Evolutionary conservation across 345 rosid genomes (phyloP).

Genomic region (Clarkia xantiana): DNA sequence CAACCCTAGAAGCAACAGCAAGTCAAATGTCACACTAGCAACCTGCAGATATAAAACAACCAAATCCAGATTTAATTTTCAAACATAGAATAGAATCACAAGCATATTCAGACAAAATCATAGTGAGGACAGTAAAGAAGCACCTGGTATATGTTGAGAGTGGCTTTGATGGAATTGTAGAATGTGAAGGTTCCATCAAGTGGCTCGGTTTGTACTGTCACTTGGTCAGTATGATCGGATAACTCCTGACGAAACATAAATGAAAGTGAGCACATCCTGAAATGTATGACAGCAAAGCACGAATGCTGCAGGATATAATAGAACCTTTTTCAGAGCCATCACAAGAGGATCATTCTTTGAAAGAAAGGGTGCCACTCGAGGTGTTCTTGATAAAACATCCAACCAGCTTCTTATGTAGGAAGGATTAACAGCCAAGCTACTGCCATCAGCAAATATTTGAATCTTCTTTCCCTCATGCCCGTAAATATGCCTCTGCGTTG

Average conservation of each 20-base stretch:
- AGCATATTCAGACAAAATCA: neutral
- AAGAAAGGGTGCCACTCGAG: constrained; percentile 90
- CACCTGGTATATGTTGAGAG: constrained; percentile 87
- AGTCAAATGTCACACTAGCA: constrained; percentile 95
- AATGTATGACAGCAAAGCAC: constrained; percentile 3
- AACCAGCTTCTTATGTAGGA: constrained; percentile 67
- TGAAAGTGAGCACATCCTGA: neutral
- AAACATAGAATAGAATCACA: neutral
- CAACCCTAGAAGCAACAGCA: constrained; percentile 76
- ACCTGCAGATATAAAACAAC: constrained; percentile 34
- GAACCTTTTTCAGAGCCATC: constrained; percentile 70
- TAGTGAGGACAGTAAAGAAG: neutral
- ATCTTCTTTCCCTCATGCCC: constrained; percentile 67
- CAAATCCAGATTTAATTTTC: neutral
- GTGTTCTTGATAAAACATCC: constrained; percentile 74
- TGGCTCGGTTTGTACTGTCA: constrained; percentile 60
- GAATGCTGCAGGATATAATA: neutral
- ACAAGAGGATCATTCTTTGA: constrained; percentile 78
- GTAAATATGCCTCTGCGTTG: constrained; percentile 67
- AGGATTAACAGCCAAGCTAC: constrained; percentile 78
- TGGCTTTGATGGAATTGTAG: constrained; percentile 69
- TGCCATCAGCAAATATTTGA: constrained; percentile 60
- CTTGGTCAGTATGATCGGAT: constrained; percentile 64
- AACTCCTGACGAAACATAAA: constrained; percentile 54
- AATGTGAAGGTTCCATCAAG: constrained; percentile 80